Base-by-base conservation (phyloP, 495 filamentous ascomycete genomes). In the Penicillium arizonense region DNA sequence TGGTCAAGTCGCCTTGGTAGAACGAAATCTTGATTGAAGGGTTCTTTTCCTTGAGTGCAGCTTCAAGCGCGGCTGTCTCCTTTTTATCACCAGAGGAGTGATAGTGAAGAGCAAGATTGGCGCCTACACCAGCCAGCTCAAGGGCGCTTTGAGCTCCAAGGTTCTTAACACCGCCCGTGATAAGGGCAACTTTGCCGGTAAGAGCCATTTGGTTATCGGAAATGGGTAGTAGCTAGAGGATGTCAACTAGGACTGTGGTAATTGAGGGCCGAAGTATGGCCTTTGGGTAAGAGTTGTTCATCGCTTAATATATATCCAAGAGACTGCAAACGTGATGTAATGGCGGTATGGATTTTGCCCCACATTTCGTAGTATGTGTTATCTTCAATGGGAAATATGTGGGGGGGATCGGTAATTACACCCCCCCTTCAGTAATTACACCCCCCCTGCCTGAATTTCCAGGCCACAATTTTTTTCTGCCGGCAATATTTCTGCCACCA, bases 111-210 rank as follows among this genome's bases (percentile, higher is more conserved):
- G 66, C 66, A 23, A 71, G 64, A 52, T 61, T 62, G 32, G 66
- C 65, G 14, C 66, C 66, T 9, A 21, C 49, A 23, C 35, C 34
- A 10, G 66, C 65, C 12, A 71, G 54, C 20, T 64, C 52, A 8
- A 58, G 55, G 9, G 70, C 70, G 26, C 55, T 64, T 18, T 61
- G 46, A 30, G 68, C 68, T 9, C 68, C 68, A 37, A 71, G 63
- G 46, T 70, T 74, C 61, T 70, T 72, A 14, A 58, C 68, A 18
- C 70, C 67, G 30, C 78, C 78, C 36, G 74, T 77, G 42, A 81
- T 59, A 28, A 82, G 69, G 40, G 70, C 74, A 13, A 77, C 62
- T 62, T 80, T 76, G 34, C 67, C 66, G n/a, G 62, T 62, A 36
- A 82, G 74, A 41, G 60, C 47, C 65, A 66, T 38, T 18, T 18